Evolutionary conservation across 2,329 filamentous ascomycete genomes (phyloP).

Genomic region (Cercospora janseana): DNA sequence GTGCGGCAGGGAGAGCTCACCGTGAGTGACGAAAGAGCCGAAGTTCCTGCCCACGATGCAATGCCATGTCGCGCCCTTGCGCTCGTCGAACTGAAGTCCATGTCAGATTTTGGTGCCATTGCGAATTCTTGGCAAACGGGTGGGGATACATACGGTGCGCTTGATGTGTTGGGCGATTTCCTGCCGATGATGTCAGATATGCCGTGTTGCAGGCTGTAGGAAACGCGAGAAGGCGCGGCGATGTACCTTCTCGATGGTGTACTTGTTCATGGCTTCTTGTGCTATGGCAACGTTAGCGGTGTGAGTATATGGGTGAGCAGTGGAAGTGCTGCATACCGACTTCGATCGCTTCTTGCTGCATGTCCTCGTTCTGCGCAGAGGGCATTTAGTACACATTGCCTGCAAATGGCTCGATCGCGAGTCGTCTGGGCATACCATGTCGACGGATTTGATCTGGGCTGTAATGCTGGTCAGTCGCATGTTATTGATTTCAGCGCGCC

Average conservation of each 20-base stretch:
- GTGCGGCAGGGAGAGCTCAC: slow-evolving; percentile 52
- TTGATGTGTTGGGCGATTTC: slow-evolving; percentile 97
- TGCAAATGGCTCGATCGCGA: background rate
- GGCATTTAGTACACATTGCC: background rate
- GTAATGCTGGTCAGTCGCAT: slow-evolving; percentile 27
- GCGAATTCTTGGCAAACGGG: background rate
- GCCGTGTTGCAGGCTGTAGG: too few relatives aligned
- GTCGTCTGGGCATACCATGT: slow-evolving; percentile 73
- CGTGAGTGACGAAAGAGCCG: slow-evolving; percentile 97
- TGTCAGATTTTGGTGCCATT: slow-evolving; percentile 11
- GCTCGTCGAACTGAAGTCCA: slow-evolving; percentile 77
- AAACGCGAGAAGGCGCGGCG: too few relatives aligned
- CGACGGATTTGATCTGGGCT: slow-evolving; percentile 97
- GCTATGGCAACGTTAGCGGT: slow-evolving; percentile 46
- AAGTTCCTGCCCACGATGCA: slow-evolving; percentile 99
- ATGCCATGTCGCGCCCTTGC: slow-evolving; percentile 98
- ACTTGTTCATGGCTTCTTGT: slow-evolving; percentile 69
- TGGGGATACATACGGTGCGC: slow-evolving; percentile 63
- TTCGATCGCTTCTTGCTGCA: slow-evolving; percentile 94
- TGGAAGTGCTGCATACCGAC: slow-evolving; percentile 69
- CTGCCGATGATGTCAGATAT: too few relatives aligned
- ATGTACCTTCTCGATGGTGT: slow-evolving; percentile 68
- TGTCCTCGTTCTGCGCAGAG: slow-evolving; percentile 75
- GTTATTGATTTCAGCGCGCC: slow-evolving; percentile 8
- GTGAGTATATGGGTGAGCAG: background rate